A percentile compares a stretch with the other conserved stretches of the same genome.
Evolutionary conservation across 106 monocot species (phyloP).

Genomic region (Cymbidium sinense): DNA sequence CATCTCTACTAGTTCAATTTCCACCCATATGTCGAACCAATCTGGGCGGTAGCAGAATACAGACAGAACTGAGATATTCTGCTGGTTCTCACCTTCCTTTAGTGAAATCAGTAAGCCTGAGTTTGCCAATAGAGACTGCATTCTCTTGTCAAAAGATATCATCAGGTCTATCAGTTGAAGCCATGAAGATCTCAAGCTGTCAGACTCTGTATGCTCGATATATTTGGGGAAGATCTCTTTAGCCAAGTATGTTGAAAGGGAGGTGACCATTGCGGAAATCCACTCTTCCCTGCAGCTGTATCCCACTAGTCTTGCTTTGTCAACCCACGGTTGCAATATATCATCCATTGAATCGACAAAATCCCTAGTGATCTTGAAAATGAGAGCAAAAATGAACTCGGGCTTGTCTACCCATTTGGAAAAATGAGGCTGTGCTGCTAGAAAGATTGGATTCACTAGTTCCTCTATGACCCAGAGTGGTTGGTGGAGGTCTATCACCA

Average conservation of each 20-base stretch:
- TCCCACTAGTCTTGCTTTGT: slow-evolving; percentile 77
- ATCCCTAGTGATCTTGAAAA: slow-evolving; percentile 77
- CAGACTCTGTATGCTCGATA: slow-evolving; percentile 44
- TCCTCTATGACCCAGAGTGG: slow-evolving; percentile 98
- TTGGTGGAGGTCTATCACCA: slow-evolving; percentile 44
- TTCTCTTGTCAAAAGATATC: slow-evolving; percentile 91
- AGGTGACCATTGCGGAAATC: slow-evolving; percentile 71
- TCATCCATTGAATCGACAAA: slow-evolving; percentile 91
- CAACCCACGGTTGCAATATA: slow-evolving; percentile 82
- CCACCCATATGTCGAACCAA: slow-evolving; percentile 87
- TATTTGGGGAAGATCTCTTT: slow-evolving; percentile 77
- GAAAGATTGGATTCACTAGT: slow-evolving; percentile 65
- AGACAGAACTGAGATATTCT: slow-evolving; percentile 53
- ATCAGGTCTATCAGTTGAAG: slow-evolving; percentile 79
- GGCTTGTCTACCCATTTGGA: slow-evolving; percentile 87
- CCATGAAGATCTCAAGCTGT: slow-evolving; percentile 39
- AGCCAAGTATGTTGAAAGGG: slow-evolving; percentile 61
- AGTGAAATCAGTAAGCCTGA: slow-evolving; percentile 52
- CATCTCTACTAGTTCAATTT: slow-evolving; percentile 57
- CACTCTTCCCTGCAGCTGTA: slow-evolving; percentile 98
- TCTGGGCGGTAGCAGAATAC: slow-evolving; percentile 89
- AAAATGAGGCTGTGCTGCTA: slow-evolving; percentile 64
- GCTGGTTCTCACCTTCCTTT: slow-evolving; percentile 55
- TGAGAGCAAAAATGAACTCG: slow-evolving; percentile 86
- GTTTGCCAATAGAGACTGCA: slow-evolving; percentile 46